phyloP scores from a whole-genome alignment of 768 basidiomycete species.

The Crucibulum laeve region DNA sequence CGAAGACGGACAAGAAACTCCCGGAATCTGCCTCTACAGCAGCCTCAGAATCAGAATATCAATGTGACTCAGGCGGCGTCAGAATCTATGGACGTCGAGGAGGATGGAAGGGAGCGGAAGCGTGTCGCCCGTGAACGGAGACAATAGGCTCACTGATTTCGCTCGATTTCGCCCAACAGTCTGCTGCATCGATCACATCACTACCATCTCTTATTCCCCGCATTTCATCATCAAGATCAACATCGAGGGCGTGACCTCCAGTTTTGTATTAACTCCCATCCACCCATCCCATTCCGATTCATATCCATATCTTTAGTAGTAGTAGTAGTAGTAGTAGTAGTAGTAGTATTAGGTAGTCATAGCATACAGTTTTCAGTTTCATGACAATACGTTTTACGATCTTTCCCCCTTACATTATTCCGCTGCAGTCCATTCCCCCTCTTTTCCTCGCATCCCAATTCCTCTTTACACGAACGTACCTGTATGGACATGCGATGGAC shows the following conservation, averaged over 20 bases:
- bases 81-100: slow-evolving; percentile 73
- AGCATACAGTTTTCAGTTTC: neutral
- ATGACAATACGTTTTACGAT: neutral
- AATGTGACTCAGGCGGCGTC: slow-evolving; percentile 27
- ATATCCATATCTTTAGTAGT: no score
- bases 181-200: neutral
- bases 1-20: slow-evolving; percentile 57
- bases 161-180: neutral
- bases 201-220: neutral
- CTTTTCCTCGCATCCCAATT: no score
- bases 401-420: no score
- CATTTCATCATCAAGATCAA: neutral
- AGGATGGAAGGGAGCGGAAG: slow-evolving; percentile 72
- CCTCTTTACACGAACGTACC: no score
- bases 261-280: slow-evolving; percentile 1
- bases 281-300: slow-evolving; percentile 2
- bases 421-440: no score
- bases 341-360: neutral
- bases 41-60: slow-evolving; percentile 33
- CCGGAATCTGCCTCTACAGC: slow-evolving; percentile 26
- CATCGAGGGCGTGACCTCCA: neutral
- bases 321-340: slow-evolving; percentile 6
- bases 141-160: neutral
- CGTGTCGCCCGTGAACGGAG: slow-evolving; percentile 38
- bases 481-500: no score